Evolutionary conservation across 139 green algal species (phyloP).

Genomic region (Tetraselmis striata): DNA sequence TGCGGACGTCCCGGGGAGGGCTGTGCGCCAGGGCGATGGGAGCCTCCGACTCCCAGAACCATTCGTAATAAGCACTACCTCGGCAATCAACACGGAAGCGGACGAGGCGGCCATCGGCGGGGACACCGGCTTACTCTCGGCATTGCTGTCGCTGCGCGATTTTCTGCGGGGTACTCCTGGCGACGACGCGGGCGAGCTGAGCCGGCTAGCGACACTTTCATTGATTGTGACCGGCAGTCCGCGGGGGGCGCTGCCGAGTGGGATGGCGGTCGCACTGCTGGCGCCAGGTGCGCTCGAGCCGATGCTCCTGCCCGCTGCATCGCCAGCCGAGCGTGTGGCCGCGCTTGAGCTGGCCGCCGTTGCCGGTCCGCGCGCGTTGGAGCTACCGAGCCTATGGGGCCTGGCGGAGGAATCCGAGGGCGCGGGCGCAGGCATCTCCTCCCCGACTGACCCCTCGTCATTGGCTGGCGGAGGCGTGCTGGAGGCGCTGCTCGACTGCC

Average conservation of each 20-base stretch:
- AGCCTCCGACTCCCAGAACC: too few relatives aligned
- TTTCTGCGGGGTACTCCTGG: background rate
- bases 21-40: too few relatives aligned
- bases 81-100: too few relatives aligned
- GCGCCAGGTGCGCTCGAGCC: background rate
- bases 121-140: background rate
- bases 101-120: too few relatives aligned
- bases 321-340: too few relatives aligned
- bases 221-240: background rate
- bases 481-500: background rate
- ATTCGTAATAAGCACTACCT: too few relatives aligned
- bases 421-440: background rate
- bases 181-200: background rate
- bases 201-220: background rate
- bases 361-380: background rate
- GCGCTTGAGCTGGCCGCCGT: background rate
- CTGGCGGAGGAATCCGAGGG: background rate
- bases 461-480: too few relatives aligned
- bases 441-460: too few relatives aligned
- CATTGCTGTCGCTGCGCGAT: background rate
- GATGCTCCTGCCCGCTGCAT: background rate
- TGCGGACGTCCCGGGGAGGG: too few relatives aligned
- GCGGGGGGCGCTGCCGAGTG: background rate
- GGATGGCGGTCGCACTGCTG: background rate
- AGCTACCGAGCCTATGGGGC: background rate